A percentile compares a stretch with the other conserved stretches of the same genome.
Conservation (phyloP, 495 filamentous ascomycete genomes). For the Xylaria cubensis region DNA sequence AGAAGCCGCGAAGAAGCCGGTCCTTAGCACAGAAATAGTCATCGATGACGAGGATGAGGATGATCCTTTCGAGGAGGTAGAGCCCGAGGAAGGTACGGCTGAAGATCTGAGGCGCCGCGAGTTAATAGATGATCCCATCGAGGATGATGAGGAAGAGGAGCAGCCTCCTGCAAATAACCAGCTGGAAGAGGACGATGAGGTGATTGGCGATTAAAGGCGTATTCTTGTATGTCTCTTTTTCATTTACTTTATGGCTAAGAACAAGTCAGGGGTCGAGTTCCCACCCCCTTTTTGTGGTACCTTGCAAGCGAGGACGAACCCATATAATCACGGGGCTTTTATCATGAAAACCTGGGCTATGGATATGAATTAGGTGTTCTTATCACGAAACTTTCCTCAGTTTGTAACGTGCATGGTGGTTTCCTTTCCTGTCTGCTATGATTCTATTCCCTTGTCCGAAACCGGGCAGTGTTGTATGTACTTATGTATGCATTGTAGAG, state of each 20-base stretch:
- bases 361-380: neutral
- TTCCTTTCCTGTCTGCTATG: neutral
- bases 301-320: neutral
- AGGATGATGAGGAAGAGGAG: conserved; percentile 58
- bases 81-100: conserved; percentile 58
- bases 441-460: neutral
- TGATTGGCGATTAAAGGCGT: conserved; percentile 70
- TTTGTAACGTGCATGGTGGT: neutral
- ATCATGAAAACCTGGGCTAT: neutral
- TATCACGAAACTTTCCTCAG: neutral
- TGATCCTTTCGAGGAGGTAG: conserved; percentile 56
- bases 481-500: neutral
- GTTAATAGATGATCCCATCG: conserved; percentile 60
- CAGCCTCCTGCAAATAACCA: conserved; percentile 34
- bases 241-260: neutral
- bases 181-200: conserved; percentile 66
- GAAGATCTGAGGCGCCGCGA: conserved; percentile 69
- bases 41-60: conserved; percentile 59
- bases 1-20: conserved; percentile 50
- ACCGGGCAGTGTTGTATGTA: neutral
- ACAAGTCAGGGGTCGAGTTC: neutral
- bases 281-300: neutral
- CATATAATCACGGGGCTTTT: conserved; percentile 1
- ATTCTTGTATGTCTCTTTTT: conserved; percentile 19
- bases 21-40: conserved; percentile 53